A percentile compares a stretch with the other conserved stretches of the same genome.
These are phyloP conservation scores for Pseudogymnoascus verrucosus DNA, from an alignment of 2,329 filamentous ascomycete species.

Conservation along the genomic window DNA sequence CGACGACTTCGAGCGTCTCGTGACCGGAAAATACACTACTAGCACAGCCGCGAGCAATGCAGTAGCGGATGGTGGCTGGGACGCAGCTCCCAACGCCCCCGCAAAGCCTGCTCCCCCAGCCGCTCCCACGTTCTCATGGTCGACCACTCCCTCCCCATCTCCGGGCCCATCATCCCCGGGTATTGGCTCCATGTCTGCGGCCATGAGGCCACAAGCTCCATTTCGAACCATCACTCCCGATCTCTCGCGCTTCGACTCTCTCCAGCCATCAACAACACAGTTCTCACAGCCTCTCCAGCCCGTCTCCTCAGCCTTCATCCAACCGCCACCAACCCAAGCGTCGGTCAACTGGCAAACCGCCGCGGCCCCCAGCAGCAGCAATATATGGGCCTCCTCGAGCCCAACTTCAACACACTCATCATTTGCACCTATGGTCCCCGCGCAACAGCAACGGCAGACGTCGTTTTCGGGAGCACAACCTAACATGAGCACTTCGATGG, in stretches of 20 bases:
- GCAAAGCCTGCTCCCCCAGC: constrained; percentile 33
- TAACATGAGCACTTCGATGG: constrained; percentile 38
- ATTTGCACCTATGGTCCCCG: constrained; percentile 12
- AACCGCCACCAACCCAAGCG: background rate
- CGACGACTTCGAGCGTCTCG: constrained; percentile 80
- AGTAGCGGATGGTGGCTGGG: constrained; percentile 43
- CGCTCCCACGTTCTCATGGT: constrained; percentile 55
- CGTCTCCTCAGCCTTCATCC: constrained; percentile 30
- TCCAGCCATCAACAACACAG: constrained; percentile 53
- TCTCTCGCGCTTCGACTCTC: constrained; percentile 44
- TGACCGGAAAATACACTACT: constrained; percentile 59
- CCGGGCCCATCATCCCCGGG: constrained; percentile 9
- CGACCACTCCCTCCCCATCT: constrained; percentile 41
- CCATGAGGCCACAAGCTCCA: constrained; percentile 31
- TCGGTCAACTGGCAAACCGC: constrained; percentile 10
- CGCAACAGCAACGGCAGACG: constrained; percentile 17
- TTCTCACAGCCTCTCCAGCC: constrained; percentile 47
- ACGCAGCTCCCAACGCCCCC: constrained; percentile 31
- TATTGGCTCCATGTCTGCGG: constrained; percentile 15
- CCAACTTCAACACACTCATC: constrained; percentile 19
- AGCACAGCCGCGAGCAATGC: constrained; percentile 29
- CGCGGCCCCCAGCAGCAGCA: constrained; percentile 16
- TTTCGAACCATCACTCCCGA: constrained; percentile 55
- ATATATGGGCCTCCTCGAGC: constrained; percentile 22
- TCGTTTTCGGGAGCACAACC: constrained; percentile 22